Evolutionary conservation across 768 basidiomycete genomes (phyloP).

Genomic region (Lepiota venenata): DNA sequence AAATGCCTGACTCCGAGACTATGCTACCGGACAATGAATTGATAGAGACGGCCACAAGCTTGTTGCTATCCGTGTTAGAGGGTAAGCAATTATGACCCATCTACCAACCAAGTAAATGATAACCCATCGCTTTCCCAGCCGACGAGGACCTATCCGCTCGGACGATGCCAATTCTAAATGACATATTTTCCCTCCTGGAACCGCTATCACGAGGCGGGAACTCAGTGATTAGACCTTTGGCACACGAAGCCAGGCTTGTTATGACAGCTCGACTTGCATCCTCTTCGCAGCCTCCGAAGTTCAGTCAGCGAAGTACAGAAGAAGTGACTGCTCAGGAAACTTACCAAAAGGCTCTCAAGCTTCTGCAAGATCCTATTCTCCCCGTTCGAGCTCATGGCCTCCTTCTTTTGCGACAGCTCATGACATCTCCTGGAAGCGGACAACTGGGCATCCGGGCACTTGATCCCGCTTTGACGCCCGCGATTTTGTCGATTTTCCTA

Average conservation of each 20-base stretch:
- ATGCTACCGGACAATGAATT: slow-evolving; percentile 57
- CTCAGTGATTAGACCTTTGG: slow-evolving; percentile 47
- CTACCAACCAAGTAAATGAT: not conserved
- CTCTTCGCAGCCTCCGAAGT: slow-evolving; percentile 28
- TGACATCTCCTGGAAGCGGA: slow-evolving; percentile 34
- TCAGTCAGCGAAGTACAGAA: slow-evolving; percentile 19
- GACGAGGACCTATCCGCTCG: slow-evolving; percentile 61
- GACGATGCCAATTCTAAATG: slow-evolving; percentile 60
- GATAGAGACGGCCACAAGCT: slow-evolving; percentile 71
- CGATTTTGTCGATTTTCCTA: slow-evolving; percentile 84
- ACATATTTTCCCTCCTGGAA: slow-evolving; percentile 68
- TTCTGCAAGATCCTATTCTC: slow-evolving; percentile 87
- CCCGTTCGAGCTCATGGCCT: slow-evolving; percentile 95
- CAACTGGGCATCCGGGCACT: slow-evolving; percentile 22
- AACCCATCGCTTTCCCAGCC: slow-evolving; percentile 22
- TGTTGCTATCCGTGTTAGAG: slow-evolving; percentile 85
- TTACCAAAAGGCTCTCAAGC: slow-evolving; percentile 85
- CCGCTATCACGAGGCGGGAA: slow-evolving; percentile 47
- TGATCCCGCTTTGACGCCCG: slow-evolving; percentile 70
- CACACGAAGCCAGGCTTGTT: slow-evolving; percentile 79
- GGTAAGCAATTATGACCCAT: slow-evolving; percentile 41
- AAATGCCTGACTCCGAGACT: slow-evolving; percentile 37
- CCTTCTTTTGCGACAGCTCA: slow-evolving; percentile 74
- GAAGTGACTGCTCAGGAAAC: slow-evolving; percentile 52
- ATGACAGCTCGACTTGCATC: slow-evolving; percentile 79